phyloP scores from a whole-genome alignment of 2,329 filamentous ascomycete species.

The Colletotrichum australisinense region DNA sequence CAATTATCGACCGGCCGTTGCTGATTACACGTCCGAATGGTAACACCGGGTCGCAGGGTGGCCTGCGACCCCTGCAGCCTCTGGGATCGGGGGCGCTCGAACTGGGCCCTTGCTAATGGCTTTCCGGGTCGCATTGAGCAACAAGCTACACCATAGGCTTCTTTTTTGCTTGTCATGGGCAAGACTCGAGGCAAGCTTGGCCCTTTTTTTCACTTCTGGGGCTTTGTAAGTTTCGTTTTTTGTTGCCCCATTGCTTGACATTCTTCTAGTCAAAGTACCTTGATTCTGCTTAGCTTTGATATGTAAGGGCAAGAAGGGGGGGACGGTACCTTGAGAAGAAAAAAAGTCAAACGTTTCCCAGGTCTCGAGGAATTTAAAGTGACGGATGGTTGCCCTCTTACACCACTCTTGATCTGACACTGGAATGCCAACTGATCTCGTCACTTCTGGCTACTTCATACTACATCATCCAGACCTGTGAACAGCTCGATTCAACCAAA shows the following conservation, averaged over 20 bases:
- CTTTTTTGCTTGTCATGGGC: background rate
- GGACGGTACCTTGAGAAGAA: background rate
- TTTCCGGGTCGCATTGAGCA: background rate
- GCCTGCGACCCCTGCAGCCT: constrained; percentile 3
- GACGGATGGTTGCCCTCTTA: background rate
- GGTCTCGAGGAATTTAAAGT: constrained; percentile 3
- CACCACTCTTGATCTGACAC: background rate
- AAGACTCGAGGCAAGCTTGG: background rate
- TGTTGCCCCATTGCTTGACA: background rate
- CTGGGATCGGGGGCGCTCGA: background rate
- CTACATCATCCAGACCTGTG: background rate
- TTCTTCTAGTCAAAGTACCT: no score
- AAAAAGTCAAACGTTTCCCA: background rate
- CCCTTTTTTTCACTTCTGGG: background rate
- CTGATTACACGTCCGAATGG: constrained; percentile 24
- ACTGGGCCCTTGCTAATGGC: constrained; percentile 3
- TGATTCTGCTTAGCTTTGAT: background rate
- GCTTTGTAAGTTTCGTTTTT: constrained; percentile 8
- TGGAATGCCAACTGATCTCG: constrained; percentile 9
- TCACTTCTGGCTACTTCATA: background rate
- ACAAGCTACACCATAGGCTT: background rate
- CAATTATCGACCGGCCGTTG: constrained; percentile 7
- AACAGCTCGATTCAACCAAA: background rate
- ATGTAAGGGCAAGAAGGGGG: background rate
- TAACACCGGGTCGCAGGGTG: background rate